These are phyloP conservation scores for Schwanniomyces sp. DNA, from an alignment of 805 yeast species.

Conservation along the genomic window DNA sequence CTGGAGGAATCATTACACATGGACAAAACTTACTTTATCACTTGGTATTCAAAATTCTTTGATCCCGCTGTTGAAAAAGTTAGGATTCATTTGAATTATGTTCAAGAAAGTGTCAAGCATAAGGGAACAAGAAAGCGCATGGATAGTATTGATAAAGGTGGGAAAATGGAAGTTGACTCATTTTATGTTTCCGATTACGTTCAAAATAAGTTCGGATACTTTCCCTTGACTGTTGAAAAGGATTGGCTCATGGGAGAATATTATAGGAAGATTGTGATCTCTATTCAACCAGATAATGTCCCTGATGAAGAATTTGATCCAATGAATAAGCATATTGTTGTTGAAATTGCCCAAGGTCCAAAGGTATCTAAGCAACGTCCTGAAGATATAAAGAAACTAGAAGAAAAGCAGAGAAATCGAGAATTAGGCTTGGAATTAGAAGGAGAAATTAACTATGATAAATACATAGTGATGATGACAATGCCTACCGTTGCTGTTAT, in stretches of 20 bases:
- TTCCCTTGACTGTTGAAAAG: constrained; percentile 58
- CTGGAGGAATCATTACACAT: constrained; percentile 57
- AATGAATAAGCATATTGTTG: constrained; percentile 39
- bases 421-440: constrained; percentile 29
- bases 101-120: constrained; percentile 53
- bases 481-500: constrained; percentile 67
- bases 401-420: constrained; percentile 24
- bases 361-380: constrained; percentile 49
- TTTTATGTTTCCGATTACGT: constrained; percentile 78
- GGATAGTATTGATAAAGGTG: constrained; percentile 38
- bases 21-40: constrained; percentile 68
- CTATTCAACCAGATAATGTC: constrained; percentile 72
- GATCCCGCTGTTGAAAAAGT: constrained; percentile 53
- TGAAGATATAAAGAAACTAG: constrained; percentile 41
- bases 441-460: constrained; percentile 53
- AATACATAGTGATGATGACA: constrained; percentile 63
- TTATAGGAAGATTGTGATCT: constrained; percentile 57
- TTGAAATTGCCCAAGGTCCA: constrained; percentile 52
- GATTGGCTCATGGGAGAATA: constrained; percentile 60
- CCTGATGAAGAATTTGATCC: constrained; percentile 66
- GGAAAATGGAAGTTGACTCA: constrained; percentile 33
- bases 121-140: constrained; percentile 54
- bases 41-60: constrained; percentile 78
- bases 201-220: constrained; percentile 56
- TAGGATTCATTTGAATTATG: constrained; percentile 63